Evolutionary conservation across 2,329 filamentous ascomycete species (phyloP).

Genomic region (Zymoseptoria ardabiliae): DNA sequence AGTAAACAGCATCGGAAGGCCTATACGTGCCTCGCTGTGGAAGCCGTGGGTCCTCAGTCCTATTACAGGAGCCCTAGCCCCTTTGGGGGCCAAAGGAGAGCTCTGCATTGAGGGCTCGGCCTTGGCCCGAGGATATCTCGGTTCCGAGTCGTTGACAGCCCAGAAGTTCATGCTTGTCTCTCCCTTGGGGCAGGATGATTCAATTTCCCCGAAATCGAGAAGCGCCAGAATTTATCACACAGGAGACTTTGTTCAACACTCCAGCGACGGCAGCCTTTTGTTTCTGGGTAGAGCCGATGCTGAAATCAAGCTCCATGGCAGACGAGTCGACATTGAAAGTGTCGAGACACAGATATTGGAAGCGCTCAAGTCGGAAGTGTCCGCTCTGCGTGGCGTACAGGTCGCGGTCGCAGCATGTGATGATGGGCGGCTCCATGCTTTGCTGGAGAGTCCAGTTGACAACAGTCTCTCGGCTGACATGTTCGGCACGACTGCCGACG

Average conservation of each 20-base stretch:
- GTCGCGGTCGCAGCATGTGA: no score
- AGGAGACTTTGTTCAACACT: conserved; percentile 51
- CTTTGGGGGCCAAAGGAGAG: conserved; percentile 42
- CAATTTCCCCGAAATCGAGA: conserved; percentile 26
- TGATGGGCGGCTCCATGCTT: no score
- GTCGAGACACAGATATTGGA: conserved; percentile 29
- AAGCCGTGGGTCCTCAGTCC: no score
- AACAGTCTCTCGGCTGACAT: no score
- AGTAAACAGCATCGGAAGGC: no score
- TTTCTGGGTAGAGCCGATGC: conserved; percentile 51
- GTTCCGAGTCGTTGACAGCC: neutral
- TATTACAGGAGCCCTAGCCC: conserved; percentile 17
- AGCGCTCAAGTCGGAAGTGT: no score
- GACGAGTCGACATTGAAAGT: conserved; percentile 53
- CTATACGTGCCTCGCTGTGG: no score
- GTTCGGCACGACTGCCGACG: no score
- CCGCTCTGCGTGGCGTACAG: no score
- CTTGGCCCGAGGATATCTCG: conserved; percentile 39
- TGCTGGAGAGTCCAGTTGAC: no score
- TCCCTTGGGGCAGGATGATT: conserved; percentile 12
- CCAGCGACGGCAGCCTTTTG: conserved; percentile 44
- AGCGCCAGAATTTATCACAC: conserved; percentile 49
- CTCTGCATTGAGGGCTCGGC: conserved; percentile 41
- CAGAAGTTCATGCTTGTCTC: conserved; percentile 27
- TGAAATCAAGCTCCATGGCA: conserved; percentile 58